Conservation (phyloP, 176 grass and related monocot species). For the Zizania latifolia region DNA sequence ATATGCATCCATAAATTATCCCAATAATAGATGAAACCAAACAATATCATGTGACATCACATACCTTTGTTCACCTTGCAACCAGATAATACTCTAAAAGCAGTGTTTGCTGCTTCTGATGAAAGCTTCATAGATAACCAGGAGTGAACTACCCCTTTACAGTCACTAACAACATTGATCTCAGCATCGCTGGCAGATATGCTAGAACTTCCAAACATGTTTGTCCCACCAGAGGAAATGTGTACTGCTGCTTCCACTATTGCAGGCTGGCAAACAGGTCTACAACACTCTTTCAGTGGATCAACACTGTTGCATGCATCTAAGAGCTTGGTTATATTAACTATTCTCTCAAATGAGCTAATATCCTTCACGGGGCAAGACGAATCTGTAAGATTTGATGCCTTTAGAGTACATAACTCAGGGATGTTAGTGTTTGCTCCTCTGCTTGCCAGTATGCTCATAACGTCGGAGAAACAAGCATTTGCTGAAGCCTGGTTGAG, state of each 20-base stretch:
- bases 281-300: constrained; percentile 91
- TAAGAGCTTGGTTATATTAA: constrained; percentile 81
- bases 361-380: constrained; percentile 93
- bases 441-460: constrained; percentile 77
- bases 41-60: constrained; percentile 1
- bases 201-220: constrained; percentile 62
- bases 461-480: constrained; percentile 81
- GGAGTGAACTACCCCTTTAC: constrained; percentile 90
- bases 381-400: constrained; percentile 74
- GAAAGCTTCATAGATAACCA: constrained; percentile 83
- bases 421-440: constrained; percentile 76
- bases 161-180: constrained; percentile 76
- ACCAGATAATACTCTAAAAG: constrained; percentile 84
- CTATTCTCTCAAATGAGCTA: constrained; percentile 68
- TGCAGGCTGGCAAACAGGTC: constrained; percentile 84
- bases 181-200: constrained; percentile 50
- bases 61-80: constrained; percentile 99
- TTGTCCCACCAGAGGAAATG: constrained; percentile 60
- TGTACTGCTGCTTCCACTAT: constrained; percentile 84
- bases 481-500: constrained; percentile 73
- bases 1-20: background rate
- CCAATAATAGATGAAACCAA: constrained; percentile 5
- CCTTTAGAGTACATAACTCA: constrained; percentile 63
- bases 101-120: constrained; percentile 58
- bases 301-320: constrained; percentile 80